Base-by-base conservation (phyloP, 805 yeast species). In the Wickerhamiella parazyma region DNA sequence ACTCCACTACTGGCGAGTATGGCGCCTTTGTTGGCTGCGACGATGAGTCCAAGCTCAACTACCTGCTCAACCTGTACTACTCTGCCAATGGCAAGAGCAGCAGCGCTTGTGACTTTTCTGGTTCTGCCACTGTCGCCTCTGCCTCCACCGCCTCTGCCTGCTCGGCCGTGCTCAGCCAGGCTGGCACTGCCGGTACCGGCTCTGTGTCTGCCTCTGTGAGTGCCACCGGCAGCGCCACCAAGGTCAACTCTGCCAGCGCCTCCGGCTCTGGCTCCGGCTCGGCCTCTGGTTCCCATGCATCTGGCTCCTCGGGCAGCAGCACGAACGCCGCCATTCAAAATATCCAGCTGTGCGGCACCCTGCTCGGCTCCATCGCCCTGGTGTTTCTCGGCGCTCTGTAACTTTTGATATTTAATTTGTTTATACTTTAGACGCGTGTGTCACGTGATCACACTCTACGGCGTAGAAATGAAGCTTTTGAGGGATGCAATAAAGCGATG, bases 11-110 rank as follows among this genome's bases (percentile, higher is more conserved):
- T 26, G 94, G 94, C 46, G 55, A 52, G 3, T 83, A 81, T 58
- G 94, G 94, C 53, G 70, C 73, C n/a, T 72, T 64, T 61, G 77
- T 86, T 2, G 79, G 67, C 72, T 84, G 94, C 63, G 68, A 74
- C 35, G 69, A 79, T 50, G 72, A 76, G 65, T 80, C 78, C 44
- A 75, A 79, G 66, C 69, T 83, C 54, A 73, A 79, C 44, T 82
- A 62, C 63, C 61, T 80, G 46, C 63, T 83, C 61, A 77, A 81
- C 68, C 61, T 62, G 49, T 82, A 82, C 68, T 76, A 76, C 60
- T 59, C 59, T 41, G 64, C 63, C 33, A 70, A 77, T 48, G 66
- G 64, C 49, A 58, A 60, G 41, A 49, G 53, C 39, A 45, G 60
- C 1, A 61, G 72, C 41, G 87, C 80, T 46, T 83, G 94, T 66